A percentile compares a stretch with the other conserved stretches of the same genome.
Evolutionary conservation across 2,329 filamentous ascomycete species (phyloP).

Genomic region (Microcera coccophila): DNA sequence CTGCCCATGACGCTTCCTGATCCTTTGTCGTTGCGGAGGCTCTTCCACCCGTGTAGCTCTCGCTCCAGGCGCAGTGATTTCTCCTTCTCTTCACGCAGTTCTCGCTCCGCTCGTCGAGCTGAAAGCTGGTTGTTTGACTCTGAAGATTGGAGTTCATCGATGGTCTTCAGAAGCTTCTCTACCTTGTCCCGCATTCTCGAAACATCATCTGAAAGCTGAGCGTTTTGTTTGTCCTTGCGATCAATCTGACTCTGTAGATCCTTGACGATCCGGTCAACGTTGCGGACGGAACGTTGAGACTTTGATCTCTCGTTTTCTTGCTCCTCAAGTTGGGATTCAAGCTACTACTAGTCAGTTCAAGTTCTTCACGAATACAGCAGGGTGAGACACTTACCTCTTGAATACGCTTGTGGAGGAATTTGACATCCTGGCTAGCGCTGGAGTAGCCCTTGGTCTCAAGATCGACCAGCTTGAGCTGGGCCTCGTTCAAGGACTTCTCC

Average conservation of each 20-base stretch:
- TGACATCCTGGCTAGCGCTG: constrained; percentile 88
- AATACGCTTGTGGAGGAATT: constrained; percentile 89
- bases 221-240: constrained; percentile 83
- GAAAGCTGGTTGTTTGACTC: constrained; percentile 79
- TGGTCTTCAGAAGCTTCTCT: constrained; percentile 81
- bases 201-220: constrained; percentile 78
- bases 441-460: constrained; percentile 97
- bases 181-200: constrained; percentile 83
- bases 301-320: constrained; percentile 75
- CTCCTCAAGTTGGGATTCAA: constrained; percentile 80
- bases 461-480: constrained; percentile 85
- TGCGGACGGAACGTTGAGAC: constrained; percentile 82
- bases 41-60: constrained; percentile 82
- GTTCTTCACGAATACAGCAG: constrained; percentile 1
- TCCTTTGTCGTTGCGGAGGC: constrained; percentile 62
- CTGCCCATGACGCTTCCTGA: constrained; percentile 46
- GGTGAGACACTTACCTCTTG: constrained; percentile 71
- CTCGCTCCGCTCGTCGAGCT: constrained; percentile 81
- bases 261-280: constrained; percentile 89
- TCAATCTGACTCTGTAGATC: constrained; percentile 91
- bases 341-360: constrained; percentile 46
- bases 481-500: constrained; percentile 86
- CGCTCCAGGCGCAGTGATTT: constrained; percentile 77
- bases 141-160: constrained; percentile 87
- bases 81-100: constrained; percentile 84